phyloP scores from a whole-genome alignment of 768 basidiomycete species.

The Mycena albidolilacea region DNA sequence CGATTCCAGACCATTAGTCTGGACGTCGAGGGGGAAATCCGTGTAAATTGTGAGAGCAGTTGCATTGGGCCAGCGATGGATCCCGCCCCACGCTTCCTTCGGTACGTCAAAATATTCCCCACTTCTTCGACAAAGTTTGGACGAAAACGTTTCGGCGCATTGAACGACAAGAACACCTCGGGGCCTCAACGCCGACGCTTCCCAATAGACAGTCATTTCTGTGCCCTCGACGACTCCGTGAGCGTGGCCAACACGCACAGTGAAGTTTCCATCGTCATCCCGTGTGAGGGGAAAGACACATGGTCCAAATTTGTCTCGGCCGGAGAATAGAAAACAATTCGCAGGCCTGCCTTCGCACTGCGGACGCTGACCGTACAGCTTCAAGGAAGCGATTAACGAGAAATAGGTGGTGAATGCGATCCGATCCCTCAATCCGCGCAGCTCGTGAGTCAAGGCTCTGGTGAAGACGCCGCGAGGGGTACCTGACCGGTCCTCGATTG shows the following conservation, averaged over 20 bases:
- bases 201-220: conserved; percentile 6
- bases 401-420: background rate
- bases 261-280: background rate
- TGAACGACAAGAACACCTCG: conserved; percentile 4
- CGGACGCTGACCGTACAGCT: background rate
- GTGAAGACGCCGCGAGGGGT: conserved; percentile 7
- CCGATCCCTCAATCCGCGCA: background rate
- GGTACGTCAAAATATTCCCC: background rate
- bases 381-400: background rate
- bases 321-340: conserved; percentile 15
- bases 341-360: conserved; percentile 1
- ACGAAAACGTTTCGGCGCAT: background rate
- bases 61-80: conserved; percentile 14
- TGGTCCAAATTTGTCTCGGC: background rate
- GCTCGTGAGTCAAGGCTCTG: background rate
- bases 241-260: conserved; percentile 5
- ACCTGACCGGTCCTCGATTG: conserved; percentile 9
- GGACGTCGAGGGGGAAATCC: background rate
- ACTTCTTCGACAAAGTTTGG: background rate
- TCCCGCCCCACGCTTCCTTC: conserved; percentile 1
- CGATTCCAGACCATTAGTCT: background rate
- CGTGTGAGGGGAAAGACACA: background rate
- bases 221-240: conserved; percentile 19
- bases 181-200: background rate
- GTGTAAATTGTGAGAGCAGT: conserved; percentile 3